Evolutionary conservation across 2,329 filamentous ascomycete species (phyloP).

Genomic region (Aspergillus sp.): DNA sequence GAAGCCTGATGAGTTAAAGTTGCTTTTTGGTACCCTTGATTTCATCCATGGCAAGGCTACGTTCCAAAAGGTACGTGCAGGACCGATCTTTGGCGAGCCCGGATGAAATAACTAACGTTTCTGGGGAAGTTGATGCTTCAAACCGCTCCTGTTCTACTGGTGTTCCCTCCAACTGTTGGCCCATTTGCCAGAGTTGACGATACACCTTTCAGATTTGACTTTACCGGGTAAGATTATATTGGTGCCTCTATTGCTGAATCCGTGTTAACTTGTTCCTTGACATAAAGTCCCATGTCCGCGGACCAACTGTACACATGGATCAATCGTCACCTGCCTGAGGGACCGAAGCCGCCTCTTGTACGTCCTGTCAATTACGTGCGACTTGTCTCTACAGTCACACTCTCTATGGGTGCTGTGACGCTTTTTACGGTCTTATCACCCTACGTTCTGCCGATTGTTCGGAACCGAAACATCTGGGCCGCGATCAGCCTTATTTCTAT

Average conservation of each 20-base stretch:
- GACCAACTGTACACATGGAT: constrained; percentile 77
- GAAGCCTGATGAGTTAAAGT: constrained; percentile 45
- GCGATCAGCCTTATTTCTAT: constrained; percentile 81
- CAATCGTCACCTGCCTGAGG: constrained; percentile 66
- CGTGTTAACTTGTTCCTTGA: too few relatives aligned
- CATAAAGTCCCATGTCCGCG: constrained; percentile 56
- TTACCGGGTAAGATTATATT: constrained; percentile 1
- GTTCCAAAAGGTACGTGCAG: constrained; percentile 73
- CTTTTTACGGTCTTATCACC: constrained; percentile 65
- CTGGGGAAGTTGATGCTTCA: constrained; percentile 70
- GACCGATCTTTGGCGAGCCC: not conserved
- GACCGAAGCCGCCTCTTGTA: constrained; percentile 68
- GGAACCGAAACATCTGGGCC: constrained; percentile 92
- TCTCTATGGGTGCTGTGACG: constrained; percentile 63
- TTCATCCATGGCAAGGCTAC: constrained; percentile 76
- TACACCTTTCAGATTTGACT: constrained; percentile 44
- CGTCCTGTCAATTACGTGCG: constrained; percentile 84
- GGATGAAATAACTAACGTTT: constrained; percentile 5
- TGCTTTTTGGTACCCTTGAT: constrained; percentile 80
- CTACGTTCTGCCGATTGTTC: constrained; percentile 72
- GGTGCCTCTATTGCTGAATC: not conserved
- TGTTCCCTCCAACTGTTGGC: constrained; percentile 80
- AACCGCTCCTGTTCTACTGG: constrained; percentile 82
- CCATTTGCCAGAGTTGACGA: constrained; percentile 64
- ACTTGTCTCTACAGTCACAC: constrained; percentile 60